Percentiles rank a stretch among this genome's conserved stretches.
phyloP scores from a whole-genome alignment of 1,284 basidiomycete genomes.

The Fistulinella cinereoalba region DNA sequence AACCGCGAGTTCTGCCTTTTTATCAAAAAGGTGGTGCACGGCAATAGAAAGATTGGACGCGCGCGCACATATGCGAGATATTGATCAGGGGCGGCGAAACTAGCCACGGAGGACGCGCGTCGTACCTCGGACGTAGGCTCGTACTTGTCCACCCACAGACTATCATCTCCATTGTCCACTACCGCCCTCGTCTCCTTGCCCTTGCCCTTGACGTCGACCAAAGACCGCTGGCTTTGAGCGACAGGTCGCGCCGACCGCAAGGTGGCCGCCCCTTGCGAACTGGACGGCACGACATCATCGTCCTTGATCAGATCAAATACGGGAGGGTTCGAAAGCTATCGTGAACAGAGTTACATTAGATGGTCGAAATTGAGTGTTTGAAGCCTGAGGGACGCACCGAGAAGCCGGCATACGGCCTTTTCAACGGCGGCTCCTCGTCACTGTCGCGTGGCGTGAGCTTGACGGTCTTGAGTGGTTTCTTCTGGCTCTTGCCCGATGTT shows the following conservation, averaged over 20 bases:
- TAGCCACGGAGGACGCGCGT: too few species aligned
- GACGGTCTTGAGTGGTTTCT: constrained; percentile 36
- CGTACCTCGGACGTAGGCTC: constrained; percentile 65
- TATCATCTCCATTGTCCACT: constrained; percentile 36
- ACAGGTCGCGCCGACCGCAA: constrained; percentile 1
- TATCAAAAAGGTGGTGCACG: too few species aligned
- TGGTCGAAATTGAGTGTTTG: background rate
- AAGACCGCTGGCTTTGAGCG: constrained; percentile 8
- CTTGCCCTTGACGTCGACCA: constrained; percentile 44
- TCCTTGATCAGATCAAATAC: constrained; percentile 34
- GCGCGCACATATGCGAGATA: too few species aligned
- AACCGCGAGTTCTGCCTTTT: constrained; percentile 75
- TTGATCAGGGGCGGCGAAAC: too few species aligned
- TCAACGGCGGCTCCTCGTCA: constrained; percentile 23
- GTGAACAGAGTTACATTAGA: background rate
- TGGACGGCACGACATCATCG: constrained; percentile 4
- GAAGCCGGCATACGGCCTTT: constrained; percentile 37
- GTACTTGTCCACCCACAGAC: constrained; percentile 78
- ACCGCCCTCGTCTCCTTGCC: constrained; percentile 35
- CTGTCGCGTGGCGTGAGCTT: constrained; percentile 32
- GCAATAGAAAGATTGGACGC: too few species aligned
- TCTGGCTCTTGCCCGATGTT: constrained; percentile 14
- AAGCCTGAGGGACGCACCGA: constrained; percentile 9
- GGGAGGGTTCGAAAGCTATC: constrained; percentile 39
- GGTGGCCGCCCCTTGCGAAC: constrained; percentile 7